phyloP scores from a whole-genome alignment of 805 yeast genomes.

The Starmerella stellata region DNA sequence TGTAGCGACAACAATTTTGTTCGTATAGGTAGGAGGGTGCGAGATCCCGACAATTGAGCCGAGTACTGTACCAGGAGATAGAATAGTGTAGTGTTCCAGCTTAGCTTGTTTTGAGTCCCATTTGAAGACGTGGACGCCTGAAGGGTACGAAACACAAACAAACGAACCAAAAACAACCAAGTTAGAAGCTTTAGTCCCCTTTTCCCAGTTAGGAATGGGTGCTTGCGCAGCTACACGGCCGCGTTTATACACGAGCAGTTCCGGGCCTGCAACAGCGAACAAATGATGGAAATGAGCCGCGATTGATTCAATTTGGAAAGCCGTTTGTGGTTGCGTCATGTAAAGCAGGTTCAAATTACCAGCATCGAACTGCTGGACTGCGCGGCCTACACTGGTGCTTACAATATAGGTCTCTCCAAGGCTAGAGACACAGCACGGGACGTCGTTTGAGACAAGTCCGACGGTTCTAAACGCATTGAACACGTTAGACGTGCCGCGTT shows the following conservation, averaged over 20 bases:
- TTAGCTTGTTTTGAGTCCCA: conserved; percentile 31
- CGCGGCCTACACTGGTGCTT: conserved; percentile 73
- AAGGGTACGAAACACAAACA: conserved; percentile 38
- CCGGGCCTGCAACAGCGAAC: conserved; percentile 54
- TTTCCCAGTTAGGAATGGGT: conserved; percentile 24
- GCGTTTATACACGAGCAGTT: conserved; percentile 63
- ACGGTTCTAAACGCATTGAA: conserved; percentile 24
- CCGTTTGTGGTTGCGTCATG: conserved; percentile 66
- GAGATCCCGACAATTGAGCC: conserved; percentile 52
- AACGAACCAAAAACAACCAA: conserved; percentile 61
- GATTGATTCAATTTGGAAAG: conserved; percentile 47
- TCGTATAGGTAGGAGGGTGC: conserved; percentile 84
- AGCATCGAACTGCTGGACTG: conserved; percentile 83
- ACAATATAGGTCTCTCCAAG: conserved; percentile 75
- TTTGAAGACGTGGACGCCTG: conserved; percentile 38
- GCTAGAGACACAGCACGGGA: conserved; percentile 76
- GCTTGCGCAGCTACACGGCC: conserved; percentile 41
- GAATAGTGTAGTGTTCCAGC: conserved; percentile 49
- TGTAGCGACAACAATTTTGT: conserved; percentile 76
- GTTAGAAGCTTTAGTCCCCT: conserved; percentile 25
- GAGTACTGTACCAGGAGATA: conserved; percentile 40
- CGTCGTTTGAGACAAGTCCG: conserved; percentile 75
- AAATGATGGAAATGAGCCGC: conserved; percentile 72
- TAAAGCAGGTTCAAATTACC: conserved; percentile 67
- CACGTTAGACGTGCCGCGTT: conserved; percentile 3